Conservation (phyloP, 306 rosid species). For the Prosopis cineraria region DNA sequence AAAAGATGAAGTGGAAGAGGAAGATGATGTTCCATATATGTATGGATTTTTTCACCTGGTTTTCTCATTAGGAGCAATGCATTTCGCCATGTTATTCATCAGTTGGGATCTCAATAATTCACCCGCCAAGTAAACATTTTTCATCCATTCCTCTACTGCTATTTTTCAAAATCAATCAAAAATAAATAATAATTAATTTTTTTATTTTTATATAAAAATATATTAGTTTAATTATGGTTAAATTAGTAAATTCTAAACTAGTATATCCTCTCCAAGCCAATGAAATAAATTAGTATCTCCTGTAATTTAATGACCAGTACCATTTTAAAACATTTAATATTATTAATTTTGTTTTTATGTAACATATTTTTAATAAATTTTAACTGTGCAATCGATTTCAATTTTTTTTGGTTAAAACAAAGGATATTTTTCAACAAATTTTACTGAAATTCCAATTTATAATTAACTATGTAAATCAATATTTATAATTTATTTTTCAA, state of each 20-base stretch:
- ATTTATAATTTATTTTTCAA: no score
- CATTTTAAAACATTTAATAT: background rate
- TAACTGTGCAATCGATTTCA: background rate
- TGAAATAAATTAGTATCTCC: background rate
- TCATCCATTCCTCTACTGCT: background rate
- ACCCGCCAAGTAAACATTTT: slow-evolving; percentile 60
- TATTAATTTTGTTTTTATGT: background rate
- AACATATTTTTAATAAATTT: background rate
- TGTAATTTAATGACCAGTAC: no score
- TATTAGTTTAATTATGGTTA: background rate
- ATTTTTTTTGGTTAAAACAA: background rate
- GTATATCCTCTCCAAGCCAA: background rate
- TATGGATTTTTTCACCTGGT: slow-evolving; percentile 82
- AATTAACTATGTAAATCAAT: no score
- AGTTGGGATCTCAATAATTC: slow-evolving; percentile 91
- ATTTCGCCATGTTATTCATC: slow-evolving; percentile 89
- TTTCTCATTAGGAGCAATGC: slow-evolving; percentile 88
- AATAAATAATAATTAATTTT: no score
- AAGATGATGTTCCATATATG: slow-evolving; percentile 69
- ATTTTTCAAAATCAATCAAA: no score
- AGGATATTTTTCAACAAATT: no score
- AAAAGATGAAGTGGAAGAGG: slow-evolving; percentile 51
- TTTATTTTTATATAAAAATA: no score
- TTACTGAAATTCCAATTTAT: no score
- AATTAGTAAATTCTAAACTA: background rate